Base-by-base conservation (phyloP, 2,329 filamentous ascomycete genomes). In the Sclerotinia spermophila region DNA sequence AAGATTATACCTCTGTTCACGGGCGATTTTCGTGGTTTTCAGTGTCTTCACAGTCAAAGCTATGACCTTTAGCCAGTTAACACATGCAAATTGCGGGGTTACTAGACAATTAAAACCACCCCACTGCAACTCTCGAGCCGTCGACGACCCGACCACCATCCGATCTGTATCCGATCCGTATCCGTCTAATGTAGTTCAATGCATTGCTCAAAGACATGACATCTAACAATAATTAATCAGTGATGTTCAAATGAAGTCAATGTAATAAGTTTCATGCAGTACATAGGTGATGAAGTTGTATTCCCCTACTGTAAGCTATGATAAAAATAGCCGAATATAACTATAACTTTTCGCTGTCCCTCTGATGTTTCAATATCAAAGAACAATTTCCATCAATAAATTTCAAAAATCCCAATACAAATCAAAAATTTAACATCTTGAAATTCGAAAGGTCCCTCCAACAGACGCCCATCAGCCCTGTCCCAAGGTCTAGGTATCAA, bases 401-500 rank as follows among this genome's bases (percentile, higher is more conserved):
- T 67, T 44, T 19, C 21, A 44, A 44, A 67, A 56, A 33, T 30
- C 15, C 15, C n/a, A 56, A 56, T 33, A 27, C 38, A 45, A 38
- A 45, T 15, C 27, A 60, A 10, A 35, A 48, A 51, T n/a, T 53
- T 51, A 33, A 30, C 38, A 48, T 7, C 24, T 42, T 65, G 71
- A 72, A 72, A 67, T 65, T 68, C n/a, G n/a, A n/a, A 75, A 72
- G 72, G 71, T 73, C 71, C 68, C 48, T 72, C 71, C 68, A 24
- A 24, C 66, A 73, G 71, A 61, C 44, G 42, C 66, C 66, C 72
- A 40, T 51, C 67, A 71, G 74, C 74, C 70, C 74, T 75, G 73
- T 75, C 75, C 75, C 67, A 76, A 74, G 72, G 74, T 75, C 65
- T 44, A 42, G 62, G 60, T 67, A 44, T 71, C 40, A 69, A 35